A percentile compares a stretch with the other conserved stretches of the same genome.
These are phyloP conservation scores for Scheffersomyces illinoinensis DNA, from an alignment of 1,139 yeast genomes.

Conservation along the genomic window DNA sequence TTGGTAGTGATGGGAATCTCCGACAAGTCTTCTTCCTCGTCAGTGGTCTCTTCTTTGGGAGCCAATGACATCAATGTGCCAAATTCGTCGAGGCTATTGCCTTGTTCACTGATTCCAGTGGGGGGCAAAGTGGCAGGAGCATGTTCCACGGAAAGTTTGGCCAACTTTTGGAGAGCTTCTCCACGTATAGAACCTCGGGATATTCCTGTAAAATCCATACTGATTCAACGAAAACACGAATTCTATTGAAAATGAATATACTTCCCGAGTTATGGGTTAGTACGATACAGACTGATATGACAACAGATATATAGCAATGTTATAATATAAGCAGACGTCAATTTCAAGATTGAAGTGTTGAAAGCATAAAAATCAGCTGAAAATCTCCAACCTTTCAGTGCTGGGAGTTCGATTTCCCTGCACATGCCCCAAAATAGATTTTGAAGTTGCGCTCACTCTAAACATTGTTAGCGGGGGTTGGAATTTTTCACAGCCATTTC, in stretches of 20 bases:
- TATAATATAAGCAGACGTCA: background rate
- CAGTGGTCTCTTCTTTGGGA: conserved; percentile 13
- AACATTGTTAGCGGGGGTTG: background rate
- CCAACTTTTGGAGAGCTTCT: conserved; percentile 54
- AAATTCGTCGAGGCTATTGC: conserved; percentile 21
- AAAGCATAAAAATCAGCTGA: background rate
- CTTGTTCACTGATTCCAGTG: conserved; percentile 1
- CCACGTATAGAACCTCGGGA: conserved; percentile 53
- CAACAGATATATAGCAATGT: background rate
- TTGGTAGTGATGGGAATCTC: conserved; percentile 47
- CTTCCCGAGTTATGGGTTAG: background rate
- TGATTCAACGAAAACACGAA: background rate
- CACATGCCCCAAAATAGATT: background rate
- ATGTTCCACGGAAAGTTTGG: conserved; percentile 29
- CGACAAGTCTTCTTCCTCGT: conserved; percentile 13
- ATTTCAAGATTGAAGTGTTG: background rate
- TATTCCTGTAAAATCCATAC: conserved; percentile 43
- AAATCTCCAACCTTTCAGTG: background rate
- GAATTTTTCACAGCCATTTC: background rate
- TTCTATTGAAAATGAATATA: background rate
- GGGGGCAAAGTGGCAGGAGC: conserved; percentile 3
- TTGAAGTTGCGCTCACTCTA: background rate
- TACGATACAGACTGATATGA: background rate
- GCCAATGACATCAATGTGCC: conserved; percentile 24
- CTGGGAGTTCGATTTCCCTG: background rate